These are phyloP conservation scores for Suillus hirtellus DNA, from an alignment of 768 basidiomycete species.

Conservation along the genomic window DNA sequence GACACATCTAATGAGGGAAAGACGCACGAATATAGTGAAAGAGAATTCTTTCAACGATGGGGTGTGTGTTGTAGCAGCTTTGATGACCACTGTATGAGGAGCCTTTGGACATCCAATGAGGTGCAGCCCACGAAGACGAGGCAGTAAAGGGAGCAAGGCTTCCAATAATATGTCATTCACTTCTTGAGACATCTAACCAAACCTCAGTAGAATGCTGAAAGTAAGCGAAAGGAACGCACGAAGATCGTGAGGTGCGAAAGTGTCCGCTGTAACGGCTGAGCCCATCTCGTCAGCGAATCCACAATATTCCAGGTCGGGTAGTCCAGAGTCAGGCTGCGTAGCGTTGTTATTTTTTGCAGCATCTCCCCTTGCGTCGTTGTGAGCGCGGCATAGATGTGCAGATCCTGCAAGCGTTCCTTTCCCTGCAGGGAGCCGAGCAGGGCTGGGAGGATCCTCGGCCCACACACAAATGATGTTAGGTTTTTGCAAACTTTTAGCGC, in stretches of 20 bases:
- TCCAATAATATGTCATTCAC: constrained; percentile 55
- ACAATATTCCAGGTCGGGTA: constrained; percentile 63
- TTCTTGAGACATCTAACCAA: constrained; percentile 52
- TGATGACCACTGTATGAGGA: constrained; percentile 52
- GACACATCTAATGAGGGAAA: constrained; percentile 8
- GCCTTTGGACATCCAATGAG: constrained; percentile 60
- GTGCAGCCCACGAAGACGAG: constrained; percentile 58
- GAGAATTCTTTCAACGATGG: constrained; percentile 63
- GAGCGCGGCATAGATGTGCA: constrained; percentile 57
- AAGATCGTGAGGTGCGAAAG: constrained; percentile 58
- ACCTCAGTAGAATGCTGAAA: background rate
- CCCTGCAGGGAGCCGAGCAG: constrained; percentile 49
- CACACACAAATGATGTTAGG: constrained; percentile 58
- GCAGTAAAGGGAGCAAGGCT: constrained; percentile 47
- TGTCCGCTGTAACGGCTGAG: constrained; percentile 39
- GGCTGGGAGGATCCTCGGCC: constrained; percentile 44
- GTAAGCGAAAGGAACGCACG: constrained; percentile 40
- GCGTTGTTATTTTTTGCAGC: constrained; percentile 39
- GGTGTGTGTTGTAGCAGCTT: constrained; percentile 41
- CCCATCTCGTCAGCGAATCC: constrained; percentile 61
- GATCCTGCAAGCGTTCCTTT: constrained; percentile 43
- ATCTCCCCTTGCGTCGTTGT: constrained; percentile 48
- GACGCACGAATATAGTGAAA: constrained; percentile 57
- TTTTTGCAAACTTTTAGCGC: constrained; percentile 53
- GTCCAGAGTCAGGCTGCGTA: constrained; percentile 55